phyloP scores from a whole-genome alignment of 345 rosid genomes.

The Anastatica hierochuntica region DNA sequence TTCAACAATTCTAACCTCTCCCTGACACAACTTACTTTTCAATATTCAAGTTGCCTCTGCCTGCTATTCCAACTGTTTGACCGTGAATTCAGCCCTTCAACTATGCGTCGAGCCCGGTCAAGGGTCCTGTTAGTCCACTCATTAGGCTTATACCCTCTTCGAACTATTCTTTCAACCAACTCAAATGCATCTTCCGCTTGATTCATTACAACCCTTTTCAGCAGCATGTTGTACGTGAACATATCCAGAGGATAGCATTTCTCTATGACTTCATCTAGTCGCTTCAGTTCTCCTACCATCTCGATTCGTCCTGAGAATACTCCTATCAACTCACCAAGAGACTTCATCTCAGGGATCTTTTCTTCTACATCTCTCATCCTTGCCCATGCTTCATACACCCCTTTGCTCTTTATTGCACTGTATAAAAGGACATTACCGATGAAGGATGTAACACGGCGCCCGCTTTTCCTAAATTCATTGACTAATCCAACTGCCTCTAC shows the following conservation, averaged over 20 bases:
- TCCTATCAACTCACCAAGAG: slow-evolving; percentile 58
- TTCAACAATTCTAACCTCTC: slow-evolving; percentile 7
- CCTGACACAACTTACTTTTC: background rate
- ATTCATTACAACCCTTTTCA: slow-evolving; percentile 34
- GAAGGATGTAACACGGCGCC: slow-evolving; percentile 48
- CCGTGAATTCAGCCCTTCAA: slow-evolving; percentile 28
- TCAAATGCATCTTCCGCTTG: slow-evolving; percentile 36
- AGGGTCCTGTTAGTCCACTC: slow-evolving; percentile 44
- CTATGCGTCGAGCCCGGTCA: slow-evolving; percentile 25
- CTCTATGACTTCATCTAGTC: slow-evolving; percentile 42
- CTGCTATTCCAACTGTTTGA: slow-evolving; percentile 18
- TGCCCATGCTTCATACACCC: slow-evolving; percentile 56
- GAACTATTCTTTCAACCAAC: slow-evolving; percentile 33
- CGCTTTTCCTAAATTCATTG: slow-evolving; percentile 38
- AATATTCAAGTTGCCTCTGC: slow-evolving; percentile 1
- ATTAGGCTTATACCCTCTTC: slow-evolving; percentile 58
- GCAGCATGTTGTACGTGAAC: slow-evolving; percentile 53
- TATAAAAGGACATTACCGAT: slow-evolving; percentile 63
- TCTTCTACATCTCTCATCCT: slow-evolving; percentile 29
- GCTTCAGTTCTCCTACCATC: slow-evolving; percentile 25
- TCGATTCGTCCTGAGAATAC: slow-evolving; percentile 38
- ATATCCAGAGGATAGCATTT: slow-evolving; percentile 49
- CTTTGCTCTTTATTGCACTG: slow-evolving; percentile 36
- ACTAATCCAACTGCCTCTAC: slow-evolving; percentile 41
- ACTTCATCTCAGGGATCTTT: slow-evolving; percentile 31